A percentile compares a stretch with the other conserved stretches of the same genome.
phyloP scores from a whole-genome alignment of 441 rosid species.

The Adansonia gregorii region DNA sequence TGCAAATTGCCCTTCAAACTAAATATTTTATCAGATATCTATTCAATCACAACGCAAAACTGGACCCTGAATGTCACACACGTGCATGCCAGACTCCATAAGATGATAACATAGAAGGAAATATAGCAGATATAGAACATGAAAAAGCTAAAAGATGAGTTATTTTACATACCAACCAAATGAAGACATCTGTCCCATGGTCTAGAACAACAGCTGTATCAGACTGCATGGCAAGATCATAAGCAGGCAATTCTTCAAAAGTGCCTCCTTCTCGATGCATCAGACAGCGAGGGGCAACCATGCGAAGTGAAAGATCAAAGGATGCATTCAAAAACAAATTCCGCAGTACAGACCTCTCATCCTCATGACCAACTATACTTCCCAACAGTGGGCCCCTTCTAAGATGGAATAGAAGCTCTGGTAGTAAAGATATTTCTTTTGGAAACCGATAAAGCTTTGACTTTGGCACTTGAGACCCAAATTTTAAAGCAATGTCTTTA shows the following conservation, averaged over 20 bases:
- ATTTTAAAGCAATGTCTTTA: conserved; percentile 78
- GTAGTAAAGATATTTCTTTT: conserved; percentile 71
- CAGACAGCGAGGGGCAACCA: conserved; percentile 91
- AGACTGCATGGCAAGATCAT: conserved; percentile 95
- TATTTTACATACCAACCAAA: conserved; percentile 82
- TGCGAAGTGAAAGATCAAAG: conserved; percentile 85
- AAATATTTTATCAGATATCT: background rate
- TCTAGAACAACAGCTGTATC: conserved; percentile 95
- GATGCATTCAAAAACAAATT: conserved; percentile 84
- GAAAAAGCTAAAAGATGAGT: conserved; percentile 26
- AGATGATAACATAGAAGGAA: conserved; percentile 23
- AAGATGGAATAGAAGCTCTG: conserved; percentile 88
- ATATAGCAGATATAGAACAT: conserved; percentile 29
- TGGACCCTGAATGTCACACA: background rate
- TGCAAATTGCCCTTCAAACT: background rate
- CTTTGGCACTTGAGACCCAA: conserved; percentile 78
- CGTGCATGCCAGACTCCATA: conserved; percentile 3
- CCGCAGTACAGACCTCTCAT: conserved; percentile 88
- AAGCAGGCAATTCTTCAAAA: conserved; percentile 88
- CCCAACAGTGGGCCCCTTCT: conserved; percentile 89
- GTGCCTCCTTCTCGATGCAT: conserved; percentile 97
- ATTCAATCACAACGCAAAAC: conserved; percentile 6
- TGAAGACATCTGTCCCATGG: conserved; percentile 95
- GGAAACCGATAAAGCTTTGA: conserved; percentile 85
- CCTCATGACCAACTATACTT: conserved; percentile 94